Evolutionary conservation across 306 rosid species (phyloP), one percentile per base, ranked within the genome.

Genomic region (Ziziphus jujuba): DNA sequence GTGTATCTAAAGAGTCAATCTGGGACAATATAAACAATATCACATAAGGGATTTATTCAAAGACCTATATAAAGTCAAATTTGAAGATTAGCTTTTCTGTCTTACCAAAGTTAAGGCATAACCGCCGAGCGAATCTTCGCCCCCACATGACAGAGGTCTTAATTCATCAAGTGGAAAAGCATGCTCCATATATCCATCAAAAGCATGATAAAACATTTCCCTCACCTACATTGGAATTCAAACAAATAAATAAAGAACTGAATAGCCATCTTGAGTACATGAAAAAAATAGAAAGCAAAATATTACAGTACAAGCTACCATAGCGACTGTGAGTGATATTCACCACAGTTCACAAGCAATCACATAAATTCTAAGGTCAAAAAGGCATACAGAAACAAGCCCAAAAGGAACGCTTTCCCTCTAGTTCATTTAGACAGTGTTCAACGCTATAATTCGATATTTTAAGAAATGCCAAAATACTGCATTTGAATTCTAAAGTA

Each of bases 191-290:
- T 92, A 92, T 67, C 97, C 96, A 80, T 92, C 78, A 43, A 92
- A 92, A 74, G 96, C 98, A 74, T 92, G 98, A 80, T 92, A 92
- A 73, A 92, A 92, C 97, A 92, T 92, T 33, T 85, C 96, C 52
- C 81, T 67, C 34, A 88, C 98, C 93, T 87, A 55, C 60, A 86
- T 63, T 48, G 19, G 54, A 24, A 70, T 19, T 16, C 1, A 20
- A 35, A 36, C 28, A 16, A 24, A 13, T 16, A 66, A 24, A 68
- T 25, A 23, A 25, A 13, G n/a, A 45, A 19, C 5, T 25, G 16
- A 13, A 20, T 16, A 24, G 43, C 43, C 16, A 47, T 28, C 24
- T 38, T 38, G 0, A 14, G 7, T 45, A 20, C 34, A 61, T 31
- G 45, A 11, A 21, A 2, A 62, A 12, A 38, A 20, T n/a, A n/a